Evolutionary conservation across 73 alveolate species (phyloP), one percentile per base, ranked within the genome.

Genomic region (Breviolum minutum): DNA sequence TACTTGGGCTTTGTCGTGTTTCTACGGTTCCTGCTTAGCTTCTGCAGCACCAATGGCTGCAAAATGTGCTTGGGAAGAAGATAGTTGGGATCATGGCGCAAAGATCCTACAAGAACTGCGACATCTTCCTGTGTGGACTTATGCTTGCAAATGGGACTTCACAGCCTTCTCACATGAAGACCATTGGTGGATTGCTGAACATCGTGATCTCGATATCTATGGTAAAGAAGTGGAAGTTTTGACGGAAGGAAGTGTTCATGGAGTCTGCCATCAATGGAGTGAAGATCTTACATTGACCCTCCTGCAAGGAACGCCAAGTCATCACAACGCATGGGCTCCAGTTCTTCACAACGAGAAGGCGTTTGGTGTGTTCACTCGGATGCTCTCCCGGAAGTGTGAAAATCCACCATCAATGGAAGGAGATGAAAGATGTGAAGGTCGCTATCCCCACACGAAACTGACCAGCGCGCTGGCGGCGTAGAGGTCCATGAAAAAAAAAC

Each of bases 11-110:
- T 26, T 79, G 62, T 62, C 63, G 13, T 11, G 63, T 29, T 32
- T 27, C n/a, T 79, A 29, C 14, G 87, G 87, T 2, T 79, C 87
- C 64, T 63, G 32, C 26, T 4, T 79, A 63, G 87, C 87, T 11
- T 79, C 87, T 13, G 63, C 32, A 24, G 87, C 87, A 9, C 87
- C 87, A 0, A 79, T 79, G 87, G 87, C 87, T 6, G 87, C 87
- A n/a, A 8, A 5, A 13, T n/a, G 63, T 13, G 26, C 17, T 9
- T 79, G 87, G 87, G 87, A 79, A 26, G 87, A 79, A 24, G 64
- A 32, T 29, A 13, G 30, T n/a, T 79, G 87, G 87, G 87, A 27
- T n/a, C 54, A 79, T 26, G 64, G 29, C 64, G 87, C 63, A 14
- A 27, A 71, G 26, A 73, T 73, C 82, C 54, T 8, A 12, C 27